Percentiles rank a stretch among this genome's conserved stretches.
phyloP scores from a whole-genome alignment of 257 asterid species.

The Solanum medicagineum region DNA sequence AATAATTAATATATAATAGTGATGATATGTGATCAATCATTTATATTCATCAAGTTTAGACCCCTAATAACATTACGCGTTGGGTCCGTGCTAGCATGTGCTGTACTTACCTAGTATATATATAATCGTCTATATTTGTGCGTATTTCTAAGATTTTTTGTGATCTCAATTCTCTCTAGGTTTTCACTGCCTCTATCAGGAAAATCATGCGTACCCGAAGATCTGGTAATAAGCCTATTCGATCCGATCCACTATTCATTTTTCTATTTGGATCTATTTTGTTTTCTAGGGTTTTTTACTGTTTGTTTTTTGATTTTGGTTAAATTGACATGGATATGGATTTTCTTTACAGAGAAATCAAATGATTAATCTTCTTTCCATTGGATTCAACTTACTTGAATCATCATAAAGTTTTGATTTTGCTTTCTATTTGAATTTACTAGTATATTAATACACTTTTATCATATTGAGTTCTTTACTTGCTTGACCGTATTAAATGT shows the following conservation, averaged over 20 bases:
- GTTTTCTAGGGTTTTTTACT: background rate
- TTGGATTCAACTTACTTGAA: background rate
- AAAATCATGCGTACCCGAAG: slow-evolving; percentile 18
- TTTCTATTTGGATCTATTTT: background rate
- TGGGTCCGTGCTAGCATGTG: no score
- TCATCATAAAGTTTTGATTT: background rate
- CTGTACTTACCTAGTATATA: no score
- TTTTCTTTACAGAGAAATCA: background rate
- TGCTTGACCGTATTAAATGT: background rate
- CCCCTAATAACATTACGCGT: no score
- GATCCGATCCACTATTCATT: background rate
- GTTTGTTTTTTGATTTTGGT: background rate
- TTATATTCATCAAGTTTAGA: no score
- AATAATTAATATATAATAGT: no score
- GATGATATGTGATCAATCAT: no score
- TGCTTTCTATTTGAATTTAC: background rate
- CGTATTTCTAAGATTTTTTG: background rate
- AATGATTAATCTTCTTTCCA: background rate
- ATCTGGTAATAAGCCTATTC: background rate
- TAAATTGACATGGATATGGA: background rate
- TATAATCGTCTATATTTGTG: background rate
- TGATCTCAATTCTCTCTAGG: background rate
- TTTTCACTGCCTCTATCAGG: background rate
- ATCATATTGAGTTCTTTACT: no score
- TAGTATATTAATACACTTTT: background rate